Evolutionary conservation across 345 rosid species (phyloP).

Genomic region (Boechera divaricarpa): DNA sequence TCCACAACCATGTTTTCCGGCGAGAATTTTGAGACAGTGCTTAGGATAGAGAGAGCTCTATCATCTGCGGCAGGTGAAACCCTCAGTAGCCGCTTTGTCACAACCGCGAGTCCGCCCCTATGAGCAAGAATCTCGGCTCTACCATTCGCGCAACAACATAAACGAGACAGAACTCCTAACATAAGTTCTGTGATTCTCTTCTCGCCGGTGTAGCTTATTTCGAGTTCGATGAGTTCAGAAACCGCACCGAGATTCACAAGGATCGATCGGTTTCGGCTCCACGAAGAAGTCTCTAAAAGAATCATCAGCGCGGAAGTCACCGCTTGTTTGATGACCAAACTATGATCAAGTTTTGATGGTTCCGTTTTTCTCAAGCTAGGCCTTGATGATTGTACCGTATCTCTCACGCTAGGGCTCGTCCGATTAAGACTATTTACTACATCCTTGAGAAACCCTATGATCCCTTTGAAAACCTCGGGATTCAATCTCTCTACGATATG

Average conservation of each 20-base stretch:
- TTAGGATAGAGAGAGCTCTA: slow-evolving; percentile 61
- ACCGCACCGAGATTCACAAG: slow-evolving; percentile 64
- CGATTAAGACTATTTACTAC: background rate
- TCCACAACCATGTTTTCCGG: slow-evolving; percentile 55
- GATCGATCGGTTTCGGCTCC: slow-evolving; percentile 60
- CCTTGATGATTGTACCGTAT: slow-evolving; percentile 31
- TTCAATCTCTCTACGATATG: slow-evolving; percentile 54
- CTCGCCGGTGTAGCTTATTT: slow-evolving; percentile 48
- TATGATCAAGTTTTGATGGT: slow-evolving; percentile 33
- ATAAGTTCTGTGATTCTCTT: slow-evolving; percentile 63
- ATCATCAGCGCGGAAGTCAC: slow-evolving; percentile 58
- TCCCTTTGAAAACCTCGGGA: slow-evolving; percentile 50
- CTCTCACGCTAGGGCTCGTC: slow-evolving; percentile 24
- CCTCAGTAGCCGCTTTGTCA: slow-evolving; percentile 57
- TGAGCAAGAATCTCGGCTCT: slow-evolving; percentile 66
- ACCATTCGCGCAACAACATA: slow-evolving; percentile 78
- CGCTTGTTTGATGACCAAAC: slow-evolving; percentile 50
- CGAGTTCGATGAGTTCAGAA: slow-evolving; percentile 70
- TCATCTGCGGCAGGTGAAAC: slow-evolving; percentile 62
- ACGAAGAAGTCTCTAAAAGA: slow-evolving; percentile 53
- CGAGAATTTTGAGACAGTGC: slow-evolving; percentile 54
- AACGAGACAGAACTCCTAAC: slow-evolving; percentile 55
- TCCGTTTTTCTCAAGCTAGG: slow-evolving; percentile 4
- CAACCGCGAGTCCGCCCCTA: slow-evolving; percentile 59
- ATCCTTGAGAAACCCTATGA: slow-evolving; percentile 52